These are phyloP conservation scores for Aspergillus coremiiformis DNA, from an alignment of 495 filamentous ascomycete genomes.

Conservation along the genomic window DNA sequence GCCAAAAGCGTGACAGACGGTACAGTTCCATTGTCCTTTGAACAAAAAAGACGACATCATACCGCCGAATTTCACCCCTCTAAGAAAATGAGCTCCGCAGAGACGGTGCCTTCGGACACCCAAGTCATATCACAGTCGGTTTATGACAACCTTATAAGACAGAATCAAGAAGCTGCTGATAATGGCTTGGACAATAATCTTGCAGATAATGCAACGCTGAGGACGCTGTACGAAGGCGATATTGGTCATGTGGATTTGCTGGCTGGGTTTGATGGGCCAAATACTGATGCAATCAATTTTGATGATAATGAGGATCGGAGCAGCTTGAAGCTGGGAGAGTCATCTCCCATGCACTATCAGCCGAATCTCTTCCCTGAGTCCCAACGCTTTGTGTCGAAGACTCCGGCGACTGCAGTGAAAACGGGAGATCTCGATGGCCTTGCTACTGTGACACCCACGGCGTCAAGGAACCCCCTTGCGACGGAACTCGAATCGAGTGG, in stretches of 20 bases:
- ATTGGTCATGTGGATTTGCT: slow-evolving; percentile 45
- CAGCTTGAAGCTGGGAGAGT: slow-evolving; percentile 30
- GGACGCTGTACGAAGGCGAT: slow-evolving; percentile 39
- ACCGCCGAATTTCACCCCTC: slow-evolving; percentile 6
- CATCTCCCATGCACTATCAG: slow-evolving; percentile 32
- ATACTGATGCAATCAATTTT: slow-evolving; percentile 16
- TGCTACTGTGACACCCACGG: slow-evolving; percentile 28
- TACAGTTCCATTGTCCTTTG: slow-evolving; percentile 1
- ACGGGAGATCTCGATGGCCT: slow-evolving; percentile 24
- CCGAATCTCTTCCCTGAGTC: slow-evolving; percentile 44
- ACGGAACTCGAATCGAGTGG: slow-evolving; percentile 33
- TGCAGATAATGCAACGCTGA: slow-evolving; percentile 29
- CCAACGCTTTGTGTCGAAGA: slow-evolving; percentile 40
- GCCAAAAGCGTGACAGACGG: slow-evolving; percentile 9
- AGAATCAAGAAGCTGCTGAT: slow-evolving; percentile 27
- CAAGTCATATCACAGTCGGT: slow-evolving; percentile 47
- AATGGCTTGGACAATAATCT: slow-evolving; percentile 14
- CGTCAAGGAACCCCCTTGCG: slow-evolving; percentile 42
- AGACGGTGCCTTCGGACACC: slow-evolving; percentile 39
- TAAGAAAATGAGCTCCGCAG: slow-evolving; percentile 29
- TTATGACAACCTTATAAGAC: slow-evolving; percentile 39
- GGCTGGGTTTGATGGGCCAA: slow-evolving; percentile 29
- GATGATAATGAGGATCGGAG: slow-evolving; percentile 36
- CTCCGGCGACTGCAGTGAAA: slow-evolving; percentile 36
- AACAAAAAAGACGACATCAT: not conserved